phyloP scores from a whole-genome alignment of 108 stramenopile genomes.

The Skeletonema grethae region DNA sequence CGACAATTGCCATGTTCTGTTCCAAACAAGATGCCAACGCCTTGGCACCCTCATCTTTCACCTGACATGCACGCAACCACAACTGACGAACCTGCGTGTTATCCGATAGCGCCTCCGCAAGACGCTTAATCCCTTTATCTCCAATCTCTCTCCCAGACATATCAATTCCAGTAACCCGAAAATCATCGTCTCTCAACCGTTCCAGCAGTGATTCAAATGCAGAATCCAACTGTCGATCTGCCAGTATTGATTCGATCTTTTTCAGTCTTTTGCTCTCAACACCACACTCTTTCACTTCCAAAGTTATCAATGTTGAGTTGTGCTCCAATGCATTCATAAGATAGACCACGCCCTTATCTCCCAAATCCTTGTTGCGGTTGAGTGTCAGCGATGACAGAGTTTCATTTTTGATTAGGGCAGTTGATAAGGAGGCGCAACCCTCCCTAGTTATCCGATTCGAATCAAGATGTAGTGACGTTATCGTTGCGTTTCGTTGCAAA shows the following conservation, averaged over 20 bases:
- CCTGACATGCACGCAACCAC: constrained; percentile 32
- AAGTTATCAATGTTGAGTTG: constrained; percentile 12
- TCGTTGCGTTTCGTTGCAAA: constrained; percentile 10
- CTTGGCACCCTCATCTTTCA: constrained; percentile 33
- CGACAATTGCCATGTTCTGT: constrained; percentile 48
- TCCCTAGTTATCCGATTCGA: constrained; percentile 19
- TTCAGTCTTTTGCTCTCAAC: constrained; percentile 1
- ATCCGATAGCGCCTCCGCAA: constrained; percentile 32
- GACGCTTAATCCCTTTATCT: constrained; percentile 11
- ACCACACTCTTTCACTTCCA: constrained; percentile 28
- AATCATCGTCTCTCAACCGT: constrained; percentile 41
- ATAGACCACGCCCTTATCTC: constrained; percentile 30
- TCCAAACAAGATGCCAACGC: constrained; percentile 41
- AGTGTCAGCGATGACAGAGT: constrained; percentile 16
- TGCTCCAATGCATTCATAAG: constrained; percentile 24
- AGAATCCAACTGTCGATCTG: constrained; percentile 29
- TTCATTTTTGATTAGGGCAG: constrained; percentile 39
- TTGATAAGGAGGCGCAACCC: constrained; percentile 19
- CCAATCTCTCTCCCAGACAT: constrained; percentile 31
- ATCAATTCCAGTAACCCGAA: constrained; percentile 37
- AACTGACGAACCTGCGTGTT: constrained; percentile 46
- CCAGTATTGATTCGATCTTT: constrained; percentile 27
- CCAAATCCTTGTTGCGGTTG: constrained; percentile 14
- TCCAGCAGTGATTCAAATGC: constrained; percentile 38
- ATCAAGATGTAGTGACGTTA: constrained; percentile 25